Evolutionary conservation across 495 filamentous ascomycete species (phyloP).

Genomic region (Aspergillus cristatus): DNA sequence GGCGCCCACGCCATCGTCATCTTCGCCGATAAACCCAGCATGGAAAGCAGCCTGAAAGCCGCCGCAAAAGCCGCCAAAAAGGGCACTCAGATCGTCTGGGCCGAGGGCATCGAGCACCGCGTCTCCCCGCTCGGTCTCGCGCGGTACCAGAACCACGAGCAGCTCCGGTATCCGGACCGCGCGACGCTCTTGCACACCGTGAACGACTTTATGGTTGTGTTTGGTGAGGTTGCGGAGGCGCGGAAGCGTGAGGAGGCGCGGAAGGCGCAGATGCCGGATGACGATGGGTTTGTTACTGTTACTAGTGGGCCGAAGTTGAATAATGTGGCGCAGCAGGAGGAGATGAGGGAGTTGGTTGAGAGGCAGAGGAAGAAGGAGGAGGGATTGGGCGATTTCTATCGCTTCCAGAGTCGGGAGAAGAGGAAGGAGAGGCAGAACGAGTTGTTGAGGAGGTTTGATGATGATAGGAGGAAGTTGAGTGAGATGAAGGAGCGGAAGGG

Average conservation of each 20-base stretch:
- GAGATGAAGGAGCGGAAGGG: constrained; percentile 43
- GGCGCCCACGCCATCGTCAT: constrained; percentile 71
- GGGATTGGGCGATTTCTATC: constrained; percentile 74
- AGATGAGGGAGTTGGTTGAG: constrained; percentile 60
- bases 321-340: constrained; percentile 62
- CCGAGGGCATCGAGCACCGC: constrained; percentile 45
- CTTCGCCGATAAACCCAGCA: constrained; percentile 72
- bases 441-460: constrained; percentile 46
- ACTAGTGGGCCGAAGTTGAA: constrained; percentile 63
- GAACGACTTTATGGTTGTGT: constrained; percentile 74
- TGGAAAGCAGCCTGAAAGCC: constrained; percentile 63
- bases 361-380: constrained; percentile 64
- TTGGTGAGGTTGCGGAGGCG: constrained; percentile 56
- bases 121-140: constrained; percentile 47
- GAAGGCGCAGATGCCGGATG: constrained; percentile 69
- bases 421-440: constrained; percentile 72
- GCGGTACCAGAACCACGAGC: constrained; percentile 54
- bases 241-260: constrained; percentile 52
- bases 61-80: constrained; percentile 51
- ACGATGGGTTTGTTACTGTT: constrained; percentile 93
- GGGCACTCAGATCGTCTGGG: constrained; percentile 48
- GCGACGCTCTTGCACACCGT: constrained; percentile 55
- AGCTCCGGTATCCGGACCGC: constrained; percentile 59
- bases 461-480: constrained; percentile 45
- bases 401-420: constrained; percentile 86